Conservation (phyloP, 495 filamentous ascomycete genomes). For the Neurospora sp. region DNA sequence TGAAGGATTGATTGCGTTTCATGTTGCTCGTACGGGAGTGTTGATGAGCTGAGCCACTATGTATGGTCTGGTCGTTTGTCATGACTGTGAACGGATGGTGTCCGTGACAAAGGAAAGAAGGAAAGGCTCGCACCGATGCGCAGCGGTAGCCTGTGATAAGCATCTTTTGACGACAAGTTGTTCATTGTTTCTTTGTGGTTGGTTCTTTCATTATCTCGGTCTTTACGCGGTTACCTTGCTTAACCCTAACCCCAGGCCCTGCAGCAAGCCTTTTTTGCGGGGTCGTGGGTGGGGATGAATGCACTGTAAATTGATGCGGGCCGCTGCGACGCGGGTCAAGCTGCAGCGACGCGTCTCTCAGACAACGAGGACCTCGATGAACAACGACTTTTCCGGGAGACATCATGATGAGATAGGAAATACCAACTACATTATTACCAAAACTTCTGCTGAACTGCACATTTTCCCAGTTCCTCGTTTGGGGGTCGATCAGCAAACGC, state of each 20-base stretch:
- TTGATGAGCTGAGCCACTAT: background rate
- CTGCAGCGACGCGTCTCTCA: background rate
- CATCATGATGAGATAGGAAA: background rate
- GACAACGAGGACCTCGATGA: background rate
- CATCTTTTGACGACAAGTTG: background rate
- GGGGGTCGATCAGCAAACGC: too few species aligned
- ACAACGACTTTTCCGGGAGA: background rate
- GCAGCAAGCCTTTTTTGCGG: background rate
- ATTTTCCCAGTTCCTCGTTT: background rate
- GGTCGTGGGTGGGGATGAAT: background rate
- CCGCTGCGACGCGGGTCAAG: background rate
- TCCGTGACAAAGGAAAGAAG: background rate
- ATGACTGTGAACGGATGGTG: too few species aligned
- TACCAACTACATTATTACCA: background rate
- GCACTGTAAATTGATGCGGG: background rate
- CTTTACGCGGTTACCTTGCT: too few species aligned
- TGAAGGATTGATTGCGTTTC: too few species aligned
- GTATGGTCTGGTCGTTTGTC: too few species aligned
- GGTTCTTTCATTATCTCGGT: background rate
- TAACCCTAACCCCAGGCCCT: background rate
- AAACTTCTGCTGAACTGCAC: background rate
- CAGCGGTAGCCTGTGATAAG: background rate
- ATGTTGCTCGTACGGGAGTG: background rate
- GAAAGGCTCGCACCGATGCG: background rate
- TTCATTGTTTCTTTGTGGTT: background rate